Evolutionary conservation across 257 asterid genomes (phyloP).

Genomic region (Solanum arcanum): DNA sequence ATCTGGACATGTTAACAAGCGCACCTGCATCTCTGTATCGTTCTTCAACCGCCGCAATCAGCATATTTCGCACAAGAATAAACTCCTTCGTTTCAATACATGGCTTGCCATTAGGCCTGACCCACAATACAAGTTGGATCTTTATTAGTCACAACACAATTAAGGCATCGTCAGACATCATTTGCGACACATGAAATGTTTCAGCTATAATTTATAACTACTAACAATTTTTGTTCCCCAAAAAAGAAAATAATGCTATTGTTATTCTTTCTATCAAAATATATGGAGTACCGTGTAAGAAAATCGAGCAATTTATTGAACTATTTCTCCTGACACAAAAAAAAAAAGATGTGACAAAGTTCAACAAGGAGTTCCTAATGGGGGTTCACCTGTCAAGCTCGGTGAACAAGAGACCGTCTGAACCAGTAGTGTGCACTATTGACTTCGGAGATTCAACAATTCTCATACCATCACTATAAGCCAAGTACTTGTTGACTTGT

Average conservation of each 20-base stretch:
- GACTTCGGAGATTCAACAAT: slow-evolving; percentile 37
- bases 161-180: background rate
- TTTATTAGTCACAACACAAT: background rate
- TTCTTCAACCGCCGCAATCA: slow-evolving; percentile 46
- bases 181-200: background rate
- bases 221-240: background rate
- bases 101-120: slow-evolving; percentile 33
- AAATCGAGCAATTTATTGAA: background rate
- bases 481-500: slow-evolving; percentile 48
- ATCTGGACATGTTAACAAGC: background rate
- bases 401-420: slow-evolving; percentile 18
- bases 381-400: slow-evolving; percentile 31
- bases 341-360: background rate
- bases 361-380: background rate
- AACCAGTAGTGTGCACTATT: slow-evolving; percentile 4
- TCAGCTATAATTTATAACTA: background rate
- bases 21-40: slow-evolving; percentile 46
- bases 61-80: slow-evolving; percentile 40
- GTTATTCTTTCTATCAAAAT: background rate
- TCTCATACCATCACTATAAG: slow-evolving; percentile 44
- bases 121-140: background rate
- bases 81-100: slow-evolving; percentile 46
- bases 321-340: no score
- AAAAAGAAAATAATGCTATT: background rate
- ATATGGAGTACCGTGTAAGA: background rate